Evolutionary conservation across 768 basidiomycete species (phyloP), one percentile per base, ranked within the genome.

Genomic region (Rhodosporidiobolus sp.): DNA sequence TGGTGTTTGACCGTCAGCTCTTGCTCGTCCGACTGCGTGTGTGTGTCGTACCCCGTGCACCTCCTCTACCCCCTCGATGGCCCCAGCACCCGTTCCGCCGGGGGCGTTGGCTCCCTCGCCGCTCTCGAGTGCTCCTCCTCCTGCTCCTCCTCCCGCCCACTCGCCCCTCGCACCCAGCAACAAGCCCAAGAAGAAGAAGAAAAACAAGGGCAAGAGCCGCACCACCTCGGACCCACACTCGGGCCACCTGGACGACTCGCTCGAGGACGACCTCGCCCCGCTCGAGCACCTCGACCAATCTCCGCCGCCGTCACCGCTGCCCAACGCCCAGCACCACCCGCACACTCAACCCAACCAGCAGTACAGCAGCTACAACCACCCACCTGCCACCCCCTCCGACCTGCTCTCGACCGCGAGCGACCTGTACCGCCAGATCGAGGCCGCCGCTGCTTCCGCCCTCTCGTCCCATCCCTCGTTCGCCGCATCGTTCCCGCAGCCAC

Each of bases 351-450:
- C n/a, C n/a, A n/a, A n/a, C n/a, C n/a, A n/a, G n/a, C n/a, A n/a
- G n/a, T n/a, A n/a, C n/a, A n/a, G n/a, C n/a, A n/a, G n/a, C n/a
- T n/a, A n/a, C n/a, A n/a, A n/a, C n/a, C 69, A 71, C 59, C 63
- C 74, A 19, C 49, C 68, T 2, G 70, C 82, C 60, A 82, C 87
- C 22, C 87, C 87, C 72, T 85, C 85, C 48, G 88, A 88, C 79
- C 82, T 89, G 46, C 79, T 87, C 53, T 85, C 85, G 58, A 86
- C 86, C 46, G 87, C 86, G 53, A 85, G 86, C 78, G 88, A 89
- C 78, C 81, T 88, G 52, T 87, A 87, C 76, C 83, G 85, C 78
- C 84, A 84, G 79, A 85, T 86, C 78, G 83, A 84, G 80, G 80
- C 80, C 19, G 84, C 83, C 64, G 81, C 82, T 17, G 79, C 78